Percentiles rank a stretch among this genome's conserved stretches.
These are phyloP conservation scores for Hypoxylon lenormandii DNA, from an alignment of 495 filamentous ascomycete genomes.

Conservation along the genomic window DNA sequence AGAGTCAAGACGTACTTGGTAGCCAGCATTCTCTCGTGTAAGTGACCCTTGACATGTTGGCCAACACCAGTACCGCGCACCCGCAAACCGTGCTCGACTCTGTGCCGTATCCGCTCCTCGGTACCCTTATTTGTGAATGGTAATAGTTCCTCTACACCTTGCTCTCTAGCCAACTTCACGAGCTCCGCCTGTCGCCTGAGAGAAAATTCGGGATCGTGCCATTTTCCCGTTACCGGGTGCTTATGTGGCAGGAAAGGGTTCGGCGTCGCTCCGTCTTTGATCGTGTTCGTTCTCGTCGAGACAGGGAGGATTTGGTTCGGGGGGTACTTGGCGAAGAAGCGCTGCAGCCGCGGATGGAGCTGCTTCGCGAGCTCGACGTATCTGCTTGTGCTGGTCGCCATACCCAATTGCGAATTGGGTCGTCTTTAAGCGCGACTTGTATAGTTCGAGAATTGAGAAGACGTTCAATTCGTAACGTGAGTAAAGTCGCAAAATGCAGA, in stretches of 20 bases:
- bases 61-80: conserved; percentile 92
- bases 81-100: conserved; percentile 77
- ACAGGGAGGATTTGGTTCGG: conserved; percentile 67
- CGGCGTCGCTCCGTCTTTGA: conserved; percentile 58
- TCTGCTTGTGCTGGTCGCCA: conserved; percentile 37
- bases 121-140: conserved; percentile 82
- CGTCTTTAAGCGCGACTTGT: conserved; percentile 2
- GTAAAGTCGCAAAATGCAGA: conserved; percentile 22
- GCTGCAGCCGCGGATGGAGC: conserved; percentile 78
- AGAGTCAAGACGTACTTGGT: conserved; percentile 65
- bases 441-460: conserved; percentile 7
- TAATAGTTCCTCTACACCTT: conserved; percentile 85
- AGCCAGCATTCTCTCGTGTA: conserved; percentile 88
- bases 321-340: conserved; percentile 90
- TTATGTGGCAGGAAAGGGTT: conserved; percentile 83
- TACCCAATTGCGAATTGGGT: conserved; percentile 10
- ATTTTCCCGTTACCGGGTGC: conserved; percentile 77
- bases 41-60: conserved; percentile 93
- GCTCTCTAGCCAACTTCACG: conserved; percentile 82
- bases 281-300: conserved; percentile 48
- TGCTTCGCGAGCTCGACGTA: conserved; percentile 72
- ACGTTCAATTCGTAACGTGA: conserved; percentile 19
- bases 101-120: conserved; percentile 71
- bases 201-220: conserved; percentile 83
- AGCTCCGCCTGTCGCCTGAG: conserved; percentile 90